Evolutionary conservation across 306 rosid genomes (phyloP), one percentile per base, ranked within the genome.

Genomic region (Luffa aegyptiaca): DNA sequence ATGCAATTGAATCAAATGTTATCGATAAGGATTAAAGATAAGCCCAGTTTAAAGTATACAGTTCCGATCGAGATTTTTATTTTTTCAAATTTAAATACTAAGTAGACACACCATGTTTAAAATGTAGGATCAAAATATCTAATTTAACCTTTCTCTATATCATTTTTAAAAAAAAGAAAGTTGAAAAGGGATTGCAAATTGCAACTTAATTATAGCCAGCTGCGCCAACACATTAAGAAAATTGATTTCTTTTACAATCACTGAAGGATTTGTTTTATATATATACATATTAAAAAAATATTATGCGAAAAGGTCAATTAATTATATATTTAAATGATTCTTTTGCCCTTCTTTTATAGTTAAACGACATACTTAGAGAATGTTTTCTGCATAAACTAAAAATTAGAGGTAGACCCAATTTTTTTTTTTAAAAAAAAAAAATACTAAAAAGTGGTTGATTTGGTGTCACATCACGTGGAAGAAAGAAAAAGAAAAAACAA

Each of bases 401-500:
- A 49, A 49, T 21, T 31, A 49, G 45, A 31, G 77, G n/a, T 13
- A 17, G 61, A 1, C 6, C 45, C 31, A 48, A 26, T 26, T 73
- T n/a, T n/a, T n/a, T n/a, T n/a, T n/a, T n/a, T 49, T 33, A 21
- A 72, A 49, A 52, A 53, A 14, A 3, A 3, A 17, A 48, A 11
- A 16, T 31, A 44, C 20, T 46, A 1, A 5, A 36, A n/a, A 61
- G 71, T 76, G 80, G 79, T 86, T 82, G 82, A 88, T 87, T 82
- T 55, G 59, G 81, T 66, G 78, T 85, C 84, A 84, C 80, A 84
- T 90, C 84, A 87, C 82, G 84, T 83, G 0, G 61, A 49, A 51
- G 11, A 92, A 71, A 16, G 36, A 45, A 70, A n/a, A 83, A 68
- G 31, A 26, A 82, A 83, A 68, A 51, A 59, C 53, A 55, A 76